Evolutionary conservation across 1,284 basidiomycete species (phyloP), one percentile per base, ranked within the genome.

Genomic region (Cyathus pygmaeus): DNA sequence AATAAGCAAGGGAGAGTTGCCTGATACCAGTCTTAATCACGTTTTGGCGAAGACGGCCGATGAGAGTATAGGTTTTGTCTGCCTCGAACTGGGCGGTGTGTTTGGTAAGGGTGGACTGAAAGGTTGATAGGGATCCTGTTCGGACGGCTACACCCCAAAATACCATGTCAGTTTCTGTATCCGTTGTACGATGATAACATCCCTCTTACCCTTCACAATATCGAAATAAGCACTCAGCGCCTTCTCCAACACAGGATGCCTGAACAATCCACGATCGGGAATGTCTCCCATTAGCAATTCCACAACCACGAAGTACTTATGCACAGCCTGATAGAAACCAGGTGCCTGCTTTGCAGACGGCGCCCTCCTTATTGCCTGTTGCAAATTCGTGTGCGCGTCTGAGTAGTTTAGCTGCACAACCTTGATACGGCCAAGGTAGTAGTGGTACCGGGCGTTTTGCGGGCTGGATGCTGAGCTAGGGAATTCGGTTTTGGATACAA

Each of bases 11-110:
- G 24, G 96, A 98, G 58, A 99, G 93, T 65, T 96, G 90, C 47
- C 97, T 91, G 65, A 99, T 94, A 27, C 96, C 98, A 1, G 98
- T 99, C 84, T 99, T 99, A 87, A 99, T 98, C 55, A 99, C 98
- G 76, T 98, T 99, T 83, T 99, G 97, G 23, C 97, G 90, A 53
- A 99, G 87, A 24, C 97, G 94, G 56, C 95, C 89, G 74, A 99
- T 96, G 59, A 99, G 86, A 23, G 95, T 94, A 77, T 95, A 93
- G 1, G 95, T 98, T 68, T 90, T 93, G 85, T 99, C 97, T 2
- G 88, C 82, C 66, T 91, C 87, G 79, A 99, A 99, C 53, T 90
- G 89, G 1, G 86, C 78, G 7, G 92, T 86, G 77, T 99, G 90
- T 57, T 87, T 88, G 31, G 87, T 87, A 56, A 99, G 88, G 1